Evolutionary conservation across 2,329 filamentous ascomycete genomes (phyloP), one percentile per base, ranked within the genome.

Genomic region (Trichoderma sp.): DNA sequence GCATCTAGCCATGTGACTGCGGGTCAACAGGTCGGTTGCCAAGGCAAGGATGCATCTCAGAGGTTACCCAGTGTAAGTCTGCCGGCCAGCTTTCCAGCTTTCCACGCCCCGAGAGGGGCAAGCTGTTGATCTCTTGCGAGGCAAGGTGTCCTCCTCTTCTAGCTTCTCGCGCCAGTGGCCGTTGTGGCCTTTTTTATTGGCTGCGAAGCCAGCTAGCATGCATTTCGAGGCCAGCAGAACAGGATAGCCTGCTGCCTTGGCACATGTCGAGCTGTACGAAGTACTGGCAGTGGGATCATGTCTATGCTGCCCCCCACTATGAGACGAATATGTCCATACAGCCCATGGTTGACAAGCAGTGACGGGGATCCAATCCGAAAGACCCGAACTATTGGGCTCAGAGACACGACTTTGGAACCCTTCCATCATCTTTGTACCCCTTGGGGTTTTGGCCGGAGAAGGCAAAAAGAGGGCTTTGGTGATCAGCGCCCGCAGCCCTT

Each of bases 1-100:
- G 66, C 57, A n/a, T 58, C 21, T 8, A 58, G 43, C 71, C 71
- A 72, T 72, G 71, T 72, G 71, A 72, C 71, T 64, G 47, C 36
- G 30, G 34, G 70, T 71, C 62, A 39, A 66, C 63, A 53, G 53
- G 62, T 53, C 30, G 32, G 57, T 62, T 62, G 57, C 67, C 39
- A 62, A 70, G 43, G 39, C 67, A 26, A 61, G 36, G 67, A 71
- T 60, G 51, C 51, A 66, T 71, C n/a, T 58, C 34, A 30, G 21
- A 39, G 58, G 57, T 70, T 70, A 70, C 67, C 67, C 36, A 61
- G 36, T 62, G 47, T 70, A 53, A 53, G 24, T 32, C 30, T 39
- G 18, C 30, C 15, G 28, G 28, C 28, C 56, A 58, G 56, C 26
- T 51, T 26, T 43, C 34, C 39, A 53, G 51, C 67, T 62, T 57